These are phyloP conservation scores for Leishmania tropica DNA, from an alignment of 208 protist genomes.

Conservation along the genomic window DNA sequence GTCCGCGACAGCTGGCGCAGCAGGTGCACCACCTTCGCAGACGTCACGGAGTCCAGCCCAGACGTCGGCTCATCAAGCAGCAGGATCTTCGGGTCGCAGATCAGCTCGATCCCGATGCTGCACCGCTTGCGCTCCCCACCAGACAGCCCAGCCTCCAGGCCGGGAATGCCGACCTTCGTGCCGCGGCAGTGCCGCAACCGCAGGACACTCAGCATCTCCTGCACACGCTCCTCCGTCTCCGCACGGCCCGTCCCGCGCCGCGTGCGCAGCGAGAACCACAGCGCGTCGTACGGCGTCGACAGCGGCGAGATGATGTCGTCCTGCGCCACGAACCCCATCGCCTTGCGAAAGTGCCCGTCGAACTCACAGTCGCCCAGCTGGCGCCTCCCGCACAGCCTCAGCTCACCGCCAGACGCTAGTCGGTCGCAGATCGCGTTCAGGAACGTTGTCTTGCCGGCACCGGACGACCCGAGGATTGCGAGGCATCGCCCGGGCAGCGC, in stretches of 20 bases:
- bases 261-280: constrained; percentile 82
- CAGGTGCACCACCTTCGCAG: constrained; percentile 80
- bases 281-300: constrained; percentile 63
- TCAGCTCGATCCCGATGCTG: constrained; percentile 90
- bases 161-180: constrained; percentile 82
- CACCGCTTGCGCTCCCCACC: constrained; percentile 90
- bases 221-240: constrained; percentile 59
- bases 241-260: constrained; percentile 41
- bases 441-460: constrained; percentile 73
- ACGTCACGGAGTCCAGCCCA: constrained; percentile 89
- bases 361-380: constrained; percentile 74
- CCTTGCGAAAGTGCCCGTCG: constrained; percentile 57
- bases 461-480: constrained; percentile 83
- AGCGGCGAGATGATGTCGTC: constrained; percentile 78
- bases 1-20: constrained; percentile 71
- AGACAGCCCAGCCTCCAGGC: constrained; percentile 73
- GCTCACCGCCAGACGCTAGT: constrained; percentile 38
- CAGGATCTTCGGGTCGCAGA: constrained; percentile 84
- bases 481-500: constrained; percentile 74
- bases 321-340: constrained; percentile 81
- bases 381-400: constrained; percentile 52
- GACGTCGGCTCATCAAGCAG: constrained; percentile 92
- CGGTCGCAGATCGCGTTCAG: constrained; percentile 83
- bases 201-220: constrained; percentile 71
- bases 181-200: constrained; percentile 67